A percentile compares a stretch with the other conserved stretches of the same genome.
phyloP scores from a whole-genome alignment of 2,329 filamentous ascomycete species.

The Diaporthe capsici region DNA sequence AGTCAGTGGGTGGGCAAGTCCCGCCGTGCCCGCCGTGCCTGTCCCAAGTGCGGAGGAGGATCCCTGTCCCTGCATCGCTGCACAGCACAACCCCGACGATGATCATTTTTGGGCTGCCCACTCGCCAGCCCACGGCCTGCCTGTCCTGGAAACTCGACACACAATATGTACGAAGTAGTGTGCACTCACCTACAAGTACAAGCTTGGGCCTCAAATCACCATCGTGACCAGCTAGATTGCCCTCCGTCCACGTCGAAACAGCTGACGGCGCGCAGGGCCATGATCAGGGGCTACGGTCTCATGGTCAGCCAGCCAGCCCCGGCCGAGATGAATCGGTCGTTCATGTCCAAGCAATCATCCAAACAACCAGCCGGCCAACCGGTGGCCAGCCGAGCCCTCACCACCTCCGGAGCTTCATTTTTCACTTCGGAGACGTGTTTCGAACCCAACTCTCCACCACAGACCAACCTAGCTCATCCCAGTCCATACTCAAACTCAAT shows the following conservation, averaged over 20 bases:
- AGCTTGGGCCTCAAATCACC: background rate
- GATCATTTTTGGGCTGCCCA: constrained; percentile 23
- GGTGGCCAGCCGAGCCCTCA: constrained; percentile 7
- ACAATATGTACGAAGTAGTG: background rate
- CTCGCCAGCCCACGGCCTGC: background rate
- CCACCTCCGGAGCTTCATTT: background rate
- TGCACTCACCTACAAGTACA: background rate
- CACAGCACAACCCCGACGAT: constrained; percentile 19
- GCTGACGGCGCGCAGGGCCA: background rate
- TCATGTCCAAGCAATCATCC: background rate
- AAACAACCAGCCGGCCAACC: constrained; percentile 11
- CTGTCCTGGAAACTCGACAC: background rate
- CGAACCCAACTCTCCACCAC: background rate
- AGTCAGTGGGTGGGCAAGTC: background rate
- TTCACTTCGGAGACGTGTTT: constrained; percentile 13
- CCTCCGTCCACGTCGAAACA: background rate
- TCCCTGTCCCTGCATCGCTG: constrained; percentile 21
- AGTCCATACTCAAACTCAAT: background rate
- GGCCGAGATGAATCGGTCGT: constrained; percentile 4
- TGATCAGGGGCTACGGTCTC: background rate
- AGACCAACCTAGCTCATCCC: background rate
- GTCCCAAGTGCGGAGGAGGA: constrained; percentile 16
- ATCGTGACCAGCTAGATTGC: background rate
- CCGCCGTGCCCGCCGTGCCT: background rate
- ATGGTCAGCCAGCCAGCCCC: background rate